These are phyloP conservation scores for Ophidiomyces ophidiicola DNA, from an alignment of 2,329 filamentous ascomycete genomes.

Conservation along the genomic window DNA sequence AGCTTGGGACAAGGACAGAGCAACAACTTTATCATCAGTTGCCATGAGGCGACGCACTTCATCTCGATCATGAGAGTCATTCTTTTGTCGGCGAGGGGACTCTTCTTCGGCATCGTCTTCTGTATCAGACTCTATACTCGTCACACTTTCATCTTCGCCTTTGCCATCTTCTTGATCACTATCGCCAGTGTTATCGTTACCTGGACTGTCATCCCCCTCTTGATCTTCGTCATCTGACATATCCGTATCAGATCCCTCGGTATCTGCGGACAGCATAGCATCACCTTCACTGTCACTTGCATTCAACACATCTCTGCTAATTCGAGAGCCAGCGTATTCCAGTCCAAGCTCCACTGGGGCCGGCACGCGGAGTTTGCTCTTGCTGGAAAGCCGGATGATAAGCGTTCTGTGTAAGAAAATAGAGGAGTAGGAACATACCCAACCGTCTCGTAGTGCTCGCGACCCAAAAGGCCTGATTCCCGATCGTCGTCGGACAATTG, in stretches of 20 bases:
- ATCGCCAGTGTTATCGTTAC: background rate
- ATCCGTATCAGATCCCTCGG: slow-evolving; percentile 25
- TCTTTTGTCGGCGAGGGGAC: slow-evolving; percentile 19
- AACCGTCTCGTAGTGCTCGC: slow-evolving; percentile 77
- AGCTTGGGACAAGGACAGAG: slow-evolving; percentile 52
- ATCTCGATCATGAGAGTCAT: slow-evolving; percentile 35
- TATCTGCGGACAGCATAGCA: slow-evolving; percentile 25
- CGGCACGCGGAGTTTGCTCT: slow-evolving; percentile 69
- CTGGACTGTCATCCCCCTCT: slow-evolving; percentile 5
- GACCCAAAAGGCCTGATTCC: slow-evolving; percentile 45
- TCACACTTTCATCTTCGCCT: slow-evolving; percentile 24
- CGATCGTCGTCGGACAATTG: slow-evolving; percentile 37
- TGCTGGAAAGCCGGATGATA: slow-evolving; percentile 36
- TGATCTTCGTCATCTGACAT: slow-evolving; percentile 9
- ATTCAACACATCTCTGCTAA: slow-evolving; percentile 57
- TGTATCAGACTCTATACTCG: slow-evolving; percentile 22
- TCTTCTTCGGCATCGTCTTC: slow-evolving; percentile 18
- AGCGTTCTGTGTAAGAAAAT: background rate
- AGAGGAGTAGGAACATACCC: slow-evolving; percentile 39
- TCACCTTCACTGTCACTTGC: slow-evolving; percentile 42
- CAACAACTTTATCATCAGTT: slow-evolving; percentile 53
- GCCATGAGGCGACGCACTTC: slow-evolving; percentile 57
- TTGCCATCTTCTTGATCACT: slow-evolving; percentile 19
- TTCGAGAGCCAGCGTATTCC: slow-evolving; percentile 64
- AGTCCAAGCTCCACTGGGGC: slow-evolving; percentile 59